phyloP scores from a whole-genome alignment of 768 basidiomycete genomes.

The Tricholoma furcatifolium region DNA sequence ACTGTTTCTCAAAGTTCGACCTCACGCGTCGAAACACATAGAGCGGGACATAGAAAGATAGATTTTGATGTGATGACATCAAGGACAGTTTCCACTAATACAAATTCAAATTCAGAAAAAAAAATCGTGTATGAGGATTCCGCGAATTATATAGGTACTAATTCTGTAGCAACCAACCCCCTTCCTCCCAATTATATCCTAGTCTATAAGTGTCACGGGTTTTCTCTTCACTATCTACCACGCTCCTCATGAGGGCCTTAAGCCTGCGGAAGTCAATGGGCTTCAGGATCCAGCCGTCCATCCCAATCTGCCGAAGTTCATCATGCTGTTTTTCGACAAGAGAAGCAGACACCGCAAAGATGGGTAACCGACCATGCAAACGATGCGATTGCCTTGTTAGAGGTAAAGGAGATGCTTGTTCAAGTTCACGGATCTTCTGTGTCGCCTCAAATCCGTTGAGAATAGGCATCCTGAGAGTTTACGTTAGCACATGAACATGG shows the following conservation, averaged over 20 bases:
- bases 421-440: slow-evolving; percentile 60
- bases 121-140: too few relatives aligned
- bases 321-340: slow-evolving; percentile 55
- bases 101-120: too few relatives aligned
- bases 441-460: slow-evolving; percentile 74
- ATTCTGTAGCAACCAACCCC: slow-evolving; percentile 50
- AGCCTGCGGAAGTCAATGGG: slow-evolving; percentile 79
- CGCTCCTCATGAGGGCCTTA: slow-evolving; percentile 53
- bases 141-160: too few relatives aligned
- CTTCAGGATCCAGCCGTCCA: slow-evolving; percentile 85
- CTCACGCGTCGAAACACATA: too few relatives aligned
- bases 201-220: slow-evolving; percentile 47
- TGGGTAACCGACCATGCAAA: slow-evolving; percentile 68
- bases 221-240: slow-evolving; percentile 53
- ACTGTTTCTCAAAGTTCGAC: too few relatives aligned
- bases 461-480: slow-evolving; percentile 66
- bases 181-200: slow-evolving; percentile 59
- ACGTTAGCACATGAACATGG: neutral
- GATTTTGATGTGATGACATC: too few relatives aligned
- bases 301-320: slow-evolving; percentile 51
- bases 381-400: slow-evolving; percentile 37
- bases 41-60: too few relatives aligned
- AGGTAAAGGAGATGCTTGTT: slow-evolving; percentile 30
- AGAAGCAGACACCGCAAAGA: slow-evolving; percentile 82
- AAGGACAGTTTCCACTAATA: too few relatives aligned